Evolutionary conservation across 75 land plant genomes (phyloP).

Genomic region (Pinus albicaulis): DNA sequence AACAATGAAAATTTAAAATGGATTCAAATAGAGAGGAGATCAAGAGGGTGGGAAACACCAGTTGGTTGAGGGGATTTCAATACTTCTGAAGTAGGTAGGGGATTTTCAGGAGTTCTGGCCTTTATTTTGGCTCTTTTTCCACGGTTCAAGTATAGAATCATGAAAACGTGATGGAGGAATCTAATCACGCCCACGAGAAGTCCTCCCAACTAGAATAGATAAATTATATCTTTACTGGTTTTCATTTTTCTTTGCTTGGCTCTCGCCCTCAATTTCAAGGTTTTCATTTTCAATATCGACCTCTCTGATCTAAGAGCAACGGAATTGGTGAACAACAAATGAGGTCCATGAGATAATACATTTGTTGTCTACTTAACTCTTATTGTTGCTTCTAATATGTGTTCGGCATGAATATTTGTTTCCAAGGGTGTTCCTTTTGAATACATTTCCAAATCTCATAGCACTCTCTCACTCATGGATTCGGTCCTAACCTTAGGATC

Average conservation of each 20-base stretch:
- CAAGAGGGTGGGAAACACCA: no score
- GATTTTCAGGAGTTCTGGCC: background rate
- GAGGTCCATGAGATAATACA: conserved; percentile 1
- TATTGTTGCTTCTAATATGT: background rate
- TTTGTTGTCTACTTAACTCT: conserved; percentile 6
- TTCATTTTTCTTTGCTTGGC: background rate
- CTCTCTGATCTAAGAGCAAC: background rate
- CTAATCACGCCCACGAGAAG: conserved; percentile 43
- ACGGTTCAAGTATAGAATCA: conserved; percentile 42
- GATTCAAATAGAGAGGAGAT: no score
- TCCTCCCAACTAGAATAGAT: conserved; percentile 16
- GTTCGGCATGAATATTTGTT: background rate
- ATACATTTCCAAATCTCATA: conserved; percentile 7
- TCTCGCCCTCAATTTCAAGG: background rate
- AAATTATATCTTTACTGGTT: background rate
- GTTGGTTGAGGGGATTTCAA: no score
- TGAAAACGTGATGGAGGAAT: conserved; percentile 36
- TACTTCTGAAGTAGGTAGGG: no score
- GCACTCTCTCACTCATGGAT: background rate
- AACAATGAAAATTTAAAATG: no score
- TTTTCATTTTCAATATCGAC: background rate
- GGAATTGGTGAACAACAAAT: background rate
- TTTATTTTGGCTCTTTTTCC: conserved; percentile 28
- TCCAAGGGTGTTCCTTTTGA: background rate
- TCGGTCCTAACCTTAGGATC: background rate